Conservation (phyloP, 2,329 filamentous ascomycete genomes). For the Laburnicola sp. region DNA sequence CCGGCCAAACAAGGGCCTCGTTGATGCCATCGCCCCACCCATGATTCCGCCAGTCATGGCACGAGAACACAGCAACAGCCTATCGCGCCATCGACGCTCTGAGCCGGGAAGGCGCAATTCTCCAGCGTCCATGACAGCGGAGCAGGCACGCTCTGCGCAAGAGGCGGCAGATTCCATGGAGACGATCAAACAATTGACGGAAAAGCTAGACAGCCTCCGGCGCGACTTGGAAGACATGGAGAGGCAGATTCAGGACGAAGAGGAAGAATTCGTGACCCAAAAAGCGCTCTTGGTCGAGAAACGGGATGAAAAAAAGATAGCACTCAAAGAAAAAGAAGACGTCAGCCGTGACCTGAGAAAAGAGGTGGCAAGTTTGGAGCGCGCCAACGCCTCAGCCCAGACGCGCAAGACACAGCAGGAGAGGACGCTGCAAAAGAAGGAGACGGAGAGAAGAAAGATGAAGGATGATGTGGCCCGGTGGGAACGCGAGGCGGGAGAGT, state of each 20-base stretch:
- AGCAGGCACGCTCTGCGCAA: conserved; percentile 37
- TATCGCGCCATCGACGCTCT: conserved; percentile 61
- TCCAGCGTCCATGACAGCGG: conserved; percentile 61
- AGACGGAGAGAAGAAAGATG: conserved; percentile 68
- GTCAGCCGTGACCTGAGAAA: conserved; percentile 81
- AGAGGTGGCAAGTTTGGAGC: conserved; percentile 77
- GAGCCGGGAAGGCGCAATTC: conserved; percentile 76
- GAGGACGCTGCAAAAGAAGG: conserved; percentile 68
- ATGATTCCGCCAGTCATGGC: conserved; percentile 63
- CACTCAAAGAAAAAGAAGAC: conserved; percentile 87
- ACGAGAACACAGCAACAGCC: conserved; percentile 66
- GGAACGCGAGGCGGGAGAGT: conserved; percentile 63
- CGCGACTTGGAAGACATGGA: conserved; percentile 82
- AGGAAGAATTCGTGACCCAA: conserved; percentile 53
- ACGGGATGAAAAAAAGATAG: conserved; percentile 74
- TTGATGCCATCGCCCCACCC: conserved; percentile 65
- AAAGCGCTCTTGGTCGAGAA: conserved; percentile 66
- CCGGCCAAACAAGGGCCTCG: conserved; percentile 54
- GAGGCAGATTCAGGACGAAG: conserved; percentile 66
- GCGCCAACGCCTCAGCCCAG: conserved; percentile 78
- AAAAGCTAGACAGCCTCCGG: conserved; percentile 76
- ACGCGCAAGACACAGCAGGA: conserved; percentile 80
- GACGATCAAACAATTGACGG: conserved; percentile 73
- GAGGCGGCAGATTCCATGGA: conserved; percentile 47
- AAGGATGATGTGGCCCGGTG: conserved; percentile 71